phyloP scores from a whole-genome alignment of 2,329 filamentous ascomycete genomes.

The Sclerotinia minor region DNA sequence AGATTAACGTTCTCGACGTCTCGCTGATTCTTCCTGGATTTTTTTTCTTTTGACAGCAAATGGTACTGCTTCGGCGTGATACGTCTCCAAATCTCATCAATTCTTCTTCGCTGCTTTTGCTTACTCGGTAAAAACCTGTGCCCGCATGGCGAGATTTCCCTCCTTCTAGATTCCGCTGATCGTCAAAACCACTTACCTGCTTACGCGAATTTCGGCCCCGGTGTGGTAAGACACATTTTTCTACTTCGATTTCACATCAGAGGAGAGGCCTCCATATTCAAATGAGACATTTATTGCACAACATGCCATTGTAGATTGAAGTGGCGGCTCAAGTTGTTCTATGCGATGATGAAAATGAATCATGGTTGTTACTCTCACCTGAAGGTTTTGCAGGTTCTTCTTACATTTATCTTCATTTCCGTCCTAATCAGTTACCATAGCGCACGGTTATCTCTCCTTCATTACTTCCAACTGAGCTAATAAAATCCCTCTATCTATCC shows the following conservation, averaged over 20 bases:
- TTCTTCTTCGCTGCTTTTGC: background rate
- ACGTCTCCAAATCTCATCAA: background rate
- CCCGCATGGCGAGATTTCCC: constrained; percentile 29
- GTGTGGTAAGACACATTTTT: constrained; percentile 22
- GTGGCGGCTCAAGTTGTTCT: background rate
- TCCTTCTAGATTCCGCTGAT: constrained; percentile 25
- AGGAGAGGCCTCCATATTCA: background rate
- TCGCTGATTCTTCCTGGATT: background rate
- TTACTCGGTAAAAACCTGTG: constrained; percentile 30
- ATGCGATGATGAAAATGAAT: background rate
- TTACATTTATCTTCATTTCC: background rate
- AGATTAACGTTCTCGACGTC: background rate
- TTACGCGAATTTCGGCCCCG: constrained; percentile 29
- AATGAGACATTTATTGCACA: background rate
- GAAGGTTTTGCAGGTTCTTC: background rate
- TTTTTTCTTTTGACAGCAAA: background rate
- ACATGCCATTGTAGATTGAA: background rate
- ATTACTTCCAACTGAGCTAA: background rate
- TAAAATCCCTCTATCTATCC: background rate
- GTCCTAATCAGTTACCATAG: background rate
- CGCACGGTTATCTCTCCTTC: background rate
- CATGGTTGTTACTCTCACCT: background rate
- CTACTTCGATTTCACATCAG: background rate
- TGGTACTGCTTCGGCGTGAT: background rate
- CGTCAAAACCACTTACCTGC: constrained; percentile 26